These are phyloP conservation scores for Coemansia sp. DNA, from an alignment of 192 early-diverging fungal genomes.

Conservation along the genomic window DNA sequence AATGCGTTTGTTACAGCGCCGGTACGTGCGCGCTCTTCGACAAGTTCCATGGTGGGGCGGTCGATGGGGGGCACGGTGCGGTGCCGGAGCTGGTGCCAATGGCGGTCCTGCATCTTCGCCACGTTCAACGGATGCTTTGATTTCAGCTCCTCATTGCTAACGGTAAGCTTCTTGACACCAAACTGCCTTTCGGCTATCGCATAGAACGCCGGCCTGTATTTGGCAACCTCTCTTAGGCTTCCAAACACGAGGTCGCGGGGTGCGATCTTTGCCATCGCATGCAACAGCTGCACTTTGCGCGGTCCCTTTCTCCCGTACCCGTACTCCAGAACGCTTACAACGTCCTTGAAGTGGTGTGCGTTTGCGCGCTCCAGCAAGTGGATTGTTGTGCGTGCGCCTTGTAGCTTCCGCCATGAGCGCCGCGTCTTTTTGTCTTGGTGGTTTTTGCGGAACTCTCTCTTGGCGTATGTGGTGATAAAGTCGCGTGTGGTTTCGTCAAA, in stretches of 20 bases:
- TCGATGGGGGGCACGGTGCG: slow-evolving; percentile 33
- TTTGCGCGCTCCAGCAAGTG: slow-evolving; percentile 45
- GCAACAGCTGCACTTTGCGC: slow-evolving; percentile 29
- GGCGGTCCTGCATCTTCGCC: slow-evolving; percentile 44
- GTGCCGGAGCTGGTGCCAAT: slow-evolving; percentile 28
- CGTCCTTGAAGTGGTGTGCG: slow-evolving; percentile 29
- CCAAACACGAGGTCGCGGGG: slow-evolving; percentile 42
- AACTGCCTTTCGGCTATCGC: slow-evolving; percentile 38
- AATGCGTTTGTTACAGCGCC: slow-evolving; percentile 9
- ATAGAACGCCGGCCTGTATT: slow-evolving; percentile 47
- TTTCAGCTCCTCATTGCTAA: slow-evolving; percentile 20
- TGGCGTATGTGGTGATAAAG: slow-evolving; percentile 38
- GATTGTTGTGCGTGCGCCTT: slow-evolving; percentile 23
- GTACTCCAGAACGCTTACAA: slow-evolving; percentile 44
- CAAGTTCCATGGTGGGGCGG: slow-evolving; percentile 19
- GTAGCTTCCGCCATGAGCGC: slow-evolving; percentile 20
- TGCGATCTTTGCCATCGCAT: slow-evolving; percentile 29
- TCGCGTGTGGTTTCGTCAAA: slow-evolving; percentile 45
- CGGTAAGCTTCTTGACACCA: slow-evolving; percentile 22
- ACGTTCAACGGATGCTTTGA: slow-evolving; percentile 43
- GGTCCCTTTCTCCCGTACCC: slow-evolving; percentile 53
- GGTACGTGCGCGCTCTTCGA: slow-evolving; percentile 33
- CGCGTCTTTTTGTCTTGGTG: slow-evolving; percentile 22
- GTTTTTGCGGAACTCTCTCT: slow-evolving; percentile 26
- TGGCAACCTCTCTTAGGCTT: slow-evolving; percentile 18